Percentiles rank a stretch among this genome's conserved stretches.
phyloP scores from a whole-genome alignment of 1,284 basidiomycete genomes.

The Ustilago tritici region DNA sequence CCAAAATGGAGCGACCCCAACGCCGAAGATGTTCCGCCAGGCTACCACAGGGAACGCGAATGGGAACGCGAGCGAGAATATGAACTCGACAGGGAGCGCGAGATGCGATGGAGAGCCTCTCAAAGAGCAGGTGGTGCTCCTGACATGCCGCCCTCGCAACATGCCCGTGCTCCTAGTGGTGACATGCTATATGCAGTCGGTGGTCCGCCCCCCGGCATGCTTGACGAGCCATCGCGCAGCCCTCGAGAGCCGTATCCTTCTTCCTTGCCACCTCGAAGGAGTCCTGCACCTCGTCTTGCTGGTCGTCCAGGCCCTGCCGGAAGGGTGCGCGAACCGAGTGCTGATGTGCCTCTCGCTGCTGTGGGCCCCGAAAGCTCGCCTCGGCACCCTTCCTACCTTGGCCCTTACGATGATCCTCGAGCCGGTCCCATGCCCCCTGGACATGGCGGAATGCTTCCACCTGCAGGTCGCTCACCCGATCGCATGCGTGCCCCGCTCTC shows the following conservation, averaged over 20 bases:
- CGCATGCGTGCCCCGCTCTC: constrained; percentile 45
- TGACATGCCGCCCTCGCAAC: constrained; percentile 33
- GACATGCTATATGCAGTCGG: constrained; percentile 33
- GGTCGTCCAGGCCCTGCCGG: constrained; percentile 15
- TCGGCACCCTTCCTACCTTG: constrained; percentile 35
- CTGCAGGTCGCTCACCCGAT: constrained; percentile 45
- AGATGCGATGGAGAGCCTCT: constrained; percentile 49
- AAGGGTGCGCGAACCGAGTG: constrained; percentile 42
- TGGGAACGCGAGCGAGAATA: constrained; percentile 51
- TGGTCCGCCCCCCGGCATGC: constrained; percentile 29
- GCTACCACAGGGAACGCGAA: constrained; percentile 40
- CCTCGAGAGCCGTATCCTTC: constrained; percentile 33
- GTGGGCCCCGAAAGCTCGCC: constrained; percentile 40
- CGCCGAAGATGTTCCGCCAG: constrained; percentile 44
- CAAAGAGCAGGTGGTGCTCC: constrained; percentile 24
- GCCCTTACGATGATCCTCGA: constrained; percentile 44
- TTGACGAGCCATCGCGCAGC: constrained; percentile 30
- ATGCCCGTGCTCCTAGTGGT: constrained; percentile 30
- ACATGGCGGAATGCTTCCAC: constrained; percentile 37
- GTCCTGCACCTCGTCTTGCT: constrained; percentile 30
- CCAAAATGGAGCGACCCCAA: constrained; percentile 60
- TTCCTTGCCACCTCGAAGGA: constrained; percentile 34
- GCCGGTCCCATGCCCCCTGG: constrained; percentile 29
- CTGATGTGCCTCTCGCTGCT: constrained; percentile 31
- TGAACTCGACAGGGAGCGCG: constrained; percentile 49